phyloP scores from a whole-genome alignment of 345 rosid genomes.

The Eucalyptus cloeziana region DNA sequence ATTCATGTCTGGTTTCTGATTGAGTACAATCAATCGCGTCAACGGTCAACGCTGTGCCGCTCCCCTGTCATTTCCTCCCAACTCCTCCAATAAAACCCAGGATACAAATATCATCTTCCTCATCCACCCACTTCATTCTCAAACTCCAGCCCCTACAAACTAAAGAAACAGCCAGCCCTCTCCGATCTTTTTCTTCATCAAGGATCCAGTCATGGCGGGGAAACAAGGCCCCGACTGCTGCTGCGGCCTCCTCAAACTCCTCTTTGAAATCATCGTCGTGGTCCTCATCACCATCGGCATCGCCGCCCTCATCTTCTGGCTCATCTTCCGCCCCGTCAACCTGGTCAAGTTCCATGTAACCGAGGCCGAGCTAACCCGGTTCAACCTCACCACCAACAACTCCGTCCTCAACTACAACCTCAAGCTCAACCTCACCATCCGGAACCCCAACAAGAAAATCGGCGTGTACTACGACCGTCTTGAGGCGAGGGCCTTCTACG shows the following conservation, averaged over 20 bases:
- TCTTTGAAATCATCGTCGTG: conserved; percentile 28
- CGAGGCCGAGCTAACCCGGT: conserved; percentile 28
- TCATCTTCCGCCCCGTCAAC: conserved; percentile 47
- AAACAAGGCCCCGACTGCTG: conserved; percentile 44
- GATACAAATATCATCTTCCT: neutral
- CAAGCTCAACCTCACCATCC: conserved; percentile 30
- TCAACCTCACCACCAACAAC: conserved; percentile 20
- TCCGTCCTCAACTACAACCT: conserved; percentile 23
- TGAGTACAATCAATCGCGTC: neutral
- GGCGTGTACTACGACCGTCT: conserved; percentile 40
- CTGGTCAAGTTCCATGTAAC: conserved; percentile 33
- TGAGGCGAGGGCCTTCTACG: conserved; percentile 33
- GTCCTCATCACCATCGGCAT: conserved; percentile 26
- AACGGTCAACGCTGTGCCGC: neutral
- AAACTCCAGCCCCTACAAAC: neutral
- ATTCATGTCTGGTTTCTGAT: neutral
- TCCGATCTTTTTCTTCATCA: neutral
- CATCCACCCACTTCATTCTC: neutral
- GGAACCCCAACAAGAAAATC: conserved; percentile 57
- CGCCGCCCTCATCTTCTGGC: conserved; percentile 44
- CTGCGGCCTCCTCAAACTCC: conserved; percentile 46
- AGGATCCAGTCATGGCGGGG: neutral
- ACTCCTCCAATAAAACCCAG: neutral
- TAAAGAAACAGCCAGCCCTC: neutral
- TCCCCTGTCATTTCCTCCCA: neutral